Evolutionary conservation across 2,329 filamentous ascomycete species (phyloP).

Genomic region (Scolecobasidium constrictum): DNA sequence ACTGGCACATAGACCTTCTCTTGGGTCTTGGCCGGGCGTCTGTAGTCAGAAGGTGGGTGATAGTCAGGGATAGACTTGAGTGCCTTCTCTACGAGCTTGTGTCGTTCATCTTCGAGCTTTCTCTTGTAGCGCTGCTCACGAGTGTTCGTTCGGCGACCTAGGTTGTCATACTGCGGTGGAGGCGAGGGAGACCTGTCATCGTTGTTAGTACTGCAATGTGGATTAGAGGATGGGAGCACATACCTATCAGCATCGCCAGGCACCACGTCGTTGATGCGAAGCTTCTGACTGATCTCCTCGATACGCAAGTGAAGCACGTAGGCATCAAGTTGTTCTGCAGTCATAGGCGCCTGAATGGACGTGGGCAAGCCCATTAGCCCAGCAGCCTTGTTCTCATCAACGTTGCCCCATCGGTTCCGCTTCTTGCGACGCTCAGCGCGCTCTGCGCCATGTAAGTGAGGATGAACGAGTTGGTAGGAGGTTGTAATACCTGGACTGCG

Average conservation of each 20-base stretch:
- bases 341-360: conserved; percentile 95
- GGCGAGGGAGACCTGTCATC: conserved; percentile 76
- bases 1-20: conserved; percentile 99
- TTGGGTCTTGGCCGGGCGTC: conserved; percentile 97
- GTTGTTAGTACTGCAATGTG: conserved; percentile 12
- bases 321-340: conserved; percentile 92
- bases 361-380: conserved; percentile 96
- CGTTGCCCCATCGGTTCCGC: conserved; percentile 97
- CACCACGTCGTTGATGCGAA: conserved; percentile 97
- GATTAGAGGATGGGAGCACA: conserved; percentile 23
- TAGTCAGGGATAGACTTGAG: conserved; percentile 99
- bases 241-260: conserved; percentile 93
- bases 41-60: conserved; percentile 95
- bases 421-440: conserved; percentile 88
- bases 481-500: conserved; percentile 56
- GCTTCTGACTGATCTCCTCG: conserved; percentile 98
- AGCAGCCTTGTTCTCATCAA: conserved; percentile 95
- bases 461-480: not conserved
- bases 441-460: conserved; percentile 41
- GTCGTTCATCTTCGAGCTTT: conserved; percentile 93
- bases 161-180: conserved; percentile 96
- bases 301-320: conserved; percentile 95
- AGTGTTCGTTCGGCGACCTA: conserved; percentile 97
- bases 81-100: conserved; percentile 97
- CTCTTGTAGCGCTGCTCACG: conserved; percentile 98